Evolutionary conservation across 2,329 filamentous ascomycete genomes (phyloP).

Genomic region (Chrysosporium queenslandicum): DNA sequence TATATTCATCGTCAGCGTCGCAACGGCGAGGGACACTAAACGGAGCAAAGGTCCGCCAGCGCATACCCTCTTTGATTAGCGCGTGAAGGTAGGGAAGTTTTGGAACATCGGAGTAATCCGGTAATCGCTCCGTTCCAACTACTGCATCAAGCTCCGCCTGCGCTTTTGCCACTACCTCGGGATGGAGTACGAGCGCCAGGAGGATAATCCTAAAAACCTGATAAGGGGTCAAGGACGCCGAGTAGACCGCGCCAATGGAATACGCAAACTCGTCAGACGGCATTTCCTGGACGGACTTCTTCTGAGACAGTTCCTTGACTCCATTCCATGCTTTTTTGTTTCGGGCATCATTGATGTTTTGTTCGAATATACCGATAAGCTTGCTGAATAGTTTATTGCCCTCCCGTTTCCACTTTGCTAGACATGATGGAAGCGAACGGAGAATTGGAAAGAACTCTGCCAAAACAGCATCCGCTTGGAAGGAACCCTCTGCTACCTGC

Average conservation of each 20-base stretch:
- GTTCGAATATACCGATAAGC: neutral
- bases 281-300: neutral
- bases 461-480: conserved; percentile 3
- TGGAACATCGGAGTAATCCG: conserved; percentile 5
- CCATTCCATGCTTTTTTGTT: neutral
- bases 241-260: neutral
- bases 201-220: conserved; percentile 26
- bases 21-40: neutral
- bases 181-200: conserved; percentile 45
- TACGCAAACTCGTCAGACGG: neutral
- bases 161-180: conserved; percentile 43
- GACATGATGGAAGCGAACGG: neutral
- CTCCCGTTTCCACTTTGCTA: neutral
- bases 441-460: conserved; percentile 9
- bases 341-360: neutral
- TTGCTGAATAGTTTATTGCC: neutral
- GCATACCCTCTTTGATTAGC: neutral
- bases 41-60: neutral
- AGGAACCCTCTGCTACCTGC: conserved; percentile 3
- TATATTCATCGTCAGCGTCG: conserved; percentile 24
- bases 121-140: conserved; percentile 26
- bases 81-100: neutral
- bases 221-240: neutral
- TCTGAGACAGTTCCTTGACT: neutral
- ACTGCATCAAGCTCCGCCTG: conserved; percentile 37